Base-by-base conservation (phyloP, 2,329 filamentous ascomycete genomes). In the Cladosporium sp. region DNA sequence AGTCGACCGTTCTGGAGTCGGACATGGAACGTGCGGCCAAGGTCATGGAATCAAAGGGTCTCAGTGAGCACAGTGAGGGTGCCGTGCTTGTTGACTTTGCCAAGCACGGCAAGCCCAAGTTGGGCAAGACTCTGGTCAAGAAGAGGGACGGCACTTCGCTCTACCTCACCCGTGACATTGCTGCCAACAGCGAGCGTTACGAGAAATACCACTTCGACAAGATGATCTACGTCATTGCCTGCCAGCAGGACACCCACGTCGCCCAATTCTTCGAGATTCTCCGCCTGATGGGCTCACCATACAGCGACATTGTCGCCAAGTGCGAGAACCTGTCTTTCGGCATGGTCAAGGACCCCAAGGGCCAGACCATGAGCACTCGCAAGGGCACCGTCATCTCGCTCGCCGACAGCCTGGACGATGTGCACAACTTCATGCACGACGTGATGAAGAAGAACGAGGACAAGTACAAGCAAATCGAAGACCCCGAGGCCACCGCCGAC, bases 391-490 rank as follows among this genome's bases (percentile, higher is more conserved):
- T 75, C 36, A 79, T 80, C 67, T 81, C 79, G 66, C 76, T 84
- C n/a, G 79, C 81, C 71, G 80, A 85, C 78, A 82, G 82, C 66
- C 74, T 84, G 51, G 77, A 80, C 65, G 76, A 80, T 52, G 92
- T 96, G 8, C 89, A 88, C 74, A 94, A 97, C 65, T 92, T 93
- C 80, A 99, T 99, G 95, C 94, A 98, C 83, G 92, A 97, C 68
- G 92, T 96, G 61, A 99, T 99, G 95, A 88, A 83, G 79, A 90
- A 90, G 82, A 98, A 98, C 78, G 85, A 91, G 73, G 84, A 86
- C 75, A 99, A 99, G 84, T 99, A 98, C 80, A 82, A 88, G 65
- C 93, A 97, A 79, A 90, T 99, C 24, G 91, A 90, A 74, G 84
- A 98, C 78, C 94, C 94, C 0, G 88, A 88, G 64, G 86, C 87